Percentiles rank a stretch among this genome's conserved stretches.
Conservation (phyloP, 352 stramenopile species). For the Blastocystis hominis region DNA sequence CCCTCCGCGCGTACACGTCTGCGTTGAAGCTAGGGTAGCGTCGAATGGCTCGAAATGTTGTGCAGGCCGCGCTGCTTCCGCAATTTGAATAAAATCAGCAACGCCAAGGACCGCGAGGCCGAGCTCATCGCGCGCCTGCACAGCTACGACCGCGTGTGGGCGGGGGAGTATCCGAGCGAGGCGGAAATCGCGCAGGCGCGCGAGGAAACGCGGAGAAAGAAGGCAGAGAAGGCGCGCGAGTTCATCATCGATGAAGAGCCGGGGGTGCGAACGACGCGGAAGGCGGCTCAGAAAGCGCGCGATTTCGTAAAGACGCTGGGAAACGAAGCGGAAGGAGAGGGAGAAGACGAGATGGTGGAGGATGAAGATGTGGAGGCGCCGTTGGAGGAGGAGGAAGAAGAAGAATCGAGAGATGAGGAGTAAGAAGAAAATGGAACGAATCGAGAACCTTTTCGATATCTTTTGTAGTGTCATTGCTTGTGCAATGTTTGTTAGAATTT, state of each 20-base stretch:
- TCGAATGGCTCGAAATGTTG: neutral
- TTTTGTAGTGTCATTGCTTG: constrained; percentile 5
- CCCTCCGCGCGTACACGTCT: constrained; percentile 42
- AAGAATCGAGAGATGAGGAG: constrained; percentile 23
- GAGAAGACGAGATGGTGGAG: neutral
- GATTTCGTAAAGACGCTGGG: constrained; percentile 50
- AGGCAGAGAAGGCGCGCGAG: constrained; percentile 45
- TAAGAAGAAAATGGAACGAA: neutral
- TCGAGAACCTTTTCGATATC: constrained; percentile 11
- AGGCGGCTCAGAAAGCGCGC: constrained; percentile 46
- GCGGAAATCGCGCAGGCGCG: neutral
- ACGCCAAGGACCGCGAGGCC: constrained; percentile 27
- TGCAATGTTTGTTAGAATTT: neutral
- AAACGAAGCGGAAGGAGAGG: neutral
- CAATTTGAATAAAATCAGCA: constrained; percentile 15
- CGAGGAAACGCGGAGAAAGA: constrained; percentile 38
- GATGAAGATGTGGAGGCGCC: constrained; percentile 34
- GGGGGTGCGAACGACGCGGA: neutral
- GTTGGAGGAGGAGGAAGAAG: neutral
- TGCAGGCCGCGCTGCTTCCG: constrained; percentile 48
- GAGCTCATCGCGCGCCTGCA: constrained; percentile 44
- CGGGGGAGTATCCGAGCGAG: constrained; percentile 24
- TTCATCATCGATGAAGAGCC: constrained; percentile 38
- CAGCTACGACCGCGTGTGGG: neutral
- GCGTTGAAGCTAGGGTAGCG: constrained; percentile 28